Percentiles rank a stretch among this genome's conserved stretches.
Evolutionary conservation across 1,284 basidiomycete species (phyloP).

Genomic region (Sparassis latifolia): DNA sequence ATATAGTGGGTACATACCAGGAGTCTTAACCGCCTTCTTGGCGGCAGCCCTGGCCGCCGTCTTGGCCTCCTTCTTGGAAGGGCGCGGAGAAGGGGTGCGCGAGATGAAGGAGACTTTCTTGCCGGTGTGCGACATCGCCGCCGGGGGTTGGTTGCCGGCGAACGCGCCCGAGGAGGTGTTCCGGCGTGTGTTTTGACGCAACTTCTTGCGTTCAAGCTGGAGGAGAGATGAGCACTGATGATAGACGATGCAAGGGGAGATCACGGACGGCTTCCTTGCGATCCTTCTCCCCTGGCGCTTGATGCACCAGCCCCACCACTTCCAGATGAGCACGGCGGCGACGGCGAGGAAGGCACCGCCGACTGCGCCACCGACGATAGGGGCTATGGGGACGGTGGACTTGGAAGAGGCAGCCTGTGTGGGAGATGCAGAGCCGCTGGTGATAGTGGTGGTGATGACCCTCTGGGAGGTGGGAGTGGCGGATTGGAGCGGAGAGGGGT

Average conservation of each 20-base stretch:
- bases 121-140: too few species aligned
- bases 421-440: conserved; percentile 9
- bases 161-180: conserved; percentile 27
- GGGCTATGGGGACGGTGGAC: conserved; percentile 35
- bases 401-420: not conserved
- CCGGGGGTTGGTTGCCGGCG: not conserved
- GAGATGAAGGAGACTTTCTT: not conserved
- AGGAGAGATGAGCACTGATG: not conserved
- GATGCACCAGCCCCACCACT: conserved; percentile 42
- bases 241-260: not conserved
- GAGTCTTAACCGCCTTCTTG: too few species aligned
- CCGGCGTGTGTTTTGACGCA: conserved; percentile 29
- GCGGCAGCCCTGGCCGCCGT: conserved; percentile 21
- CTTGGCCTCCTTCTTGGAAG: conserved; percentile 13
- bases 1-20: too few species aligned
- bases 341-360: conserved; percentile 44
- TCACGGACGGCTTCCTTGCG: conserved; percentile 34
- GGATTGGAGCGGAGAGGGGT: too few species aligned
- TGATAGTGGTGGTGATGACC: conserved; percentile 29
- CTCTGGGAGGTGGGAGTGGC: not conserved
- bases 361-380: conserved; percentile 44
- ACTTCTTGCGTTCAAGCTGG: conserved; percentile 21
- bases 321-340: conserved; percentile 37
- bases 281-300: conserved; percentile 30
- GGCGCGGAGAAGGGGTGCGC: conserved; percentile 13